Conservation (phyloP, 179 eudicot genomes). For the Heliamphora pulchella region DNA sequence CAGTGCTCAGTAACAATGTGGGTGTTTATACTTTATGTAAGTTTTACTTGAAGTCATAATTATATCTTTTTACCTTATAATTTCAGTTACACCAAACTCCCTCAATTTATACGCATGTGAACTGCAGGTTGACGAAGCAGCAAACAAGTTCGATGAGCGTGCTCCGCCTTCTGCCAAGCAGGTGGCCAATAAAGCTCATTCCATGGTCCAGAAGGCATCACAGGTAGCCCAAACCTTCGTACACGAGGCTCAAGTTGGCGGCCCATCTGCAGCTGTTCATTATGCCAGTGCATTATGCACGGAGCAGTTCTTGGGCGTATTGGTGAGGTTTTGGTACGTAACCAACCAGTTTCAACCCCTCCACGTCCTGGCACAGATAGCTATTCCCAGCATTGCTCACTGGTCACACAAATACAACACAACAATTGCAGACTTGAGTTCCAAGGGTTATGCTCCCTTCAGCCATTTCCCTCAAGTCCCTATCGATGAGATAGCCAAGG, state of each 20-base stretch:
- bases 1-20: neutral
- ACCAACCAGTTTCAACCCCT: constrained; percentile 33
- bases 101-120: neutral
- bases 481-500: constrained; percentile 46
- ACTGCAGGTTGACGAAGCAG: constrained; percentile 39
- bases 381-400: constrained; percentile 38
- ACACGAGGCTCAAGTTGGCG: constrained; percentile 36
- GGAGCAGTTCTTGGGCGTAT: constrained; percentile 22
- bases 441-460: constrained; percentile 36
- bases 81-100: no score
- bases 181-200: constrained; percentile 25
- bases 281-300: constrained; percentile 35
- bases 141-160: constrained; percentile 38
- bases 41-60: no score
- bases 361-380: constrained; percentile 40
- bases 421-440: constrained; percentile 19
- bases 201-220: constrained; percentile 24
- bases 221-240: constrained; percentile 30
- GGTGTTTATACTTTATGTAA: no score
- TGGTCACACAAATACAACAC: constrained; percentile 59
- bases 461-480: constrained; percentile 48
- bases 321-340: constrained; percentile 37
- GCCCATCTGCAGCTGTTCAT: constrained; percentile 45
- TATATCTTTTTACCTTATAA: no score
- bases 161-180: constrained; percentile 53